Conservation (phyloP, 371 early-diverging fungal species). For the Circinella minor region DNA sequence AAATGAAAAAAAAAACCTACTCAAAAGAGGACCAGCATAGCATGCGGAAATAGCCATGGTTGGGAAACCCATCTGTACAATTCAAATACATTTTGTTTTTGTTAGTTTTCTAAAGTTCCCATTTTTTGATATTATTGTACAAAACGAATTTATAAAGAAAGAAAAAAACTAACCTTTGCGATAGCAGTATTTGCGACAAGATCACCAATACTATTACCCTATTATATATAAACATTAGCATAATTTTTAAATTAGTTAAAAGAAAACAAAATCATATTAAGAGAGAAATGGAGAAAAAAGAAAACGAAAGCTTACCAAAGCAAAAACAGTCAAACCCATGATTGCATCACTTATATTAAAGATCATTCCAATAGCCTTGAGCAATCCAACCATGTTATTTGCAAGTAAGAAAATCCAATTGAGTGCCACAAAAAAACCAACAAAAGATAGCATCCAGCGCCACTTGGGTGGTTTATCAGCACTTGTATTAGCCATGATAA, state of each 20-base stretch:
- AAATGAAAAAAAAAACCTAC: slow-evolving; percentile 39
- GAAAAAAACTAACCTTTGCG: slow-evolving; percentile 51
- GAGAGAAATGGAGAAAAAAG: neutral
- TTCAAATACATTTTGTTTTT: neutral
- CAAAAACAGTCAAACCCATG: slow-evolving; percentile 84
- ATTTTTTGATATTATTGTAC: too few relatives aligned
- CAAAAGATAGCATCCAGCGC: slow-evolving; percentile 58
- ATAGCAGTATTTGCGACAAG: slow-evolving; percentile 84
- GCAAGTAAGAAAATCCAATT: slow-evolving; percentile 84
- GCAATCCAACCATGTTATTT: slow-evolving; percentile 79
- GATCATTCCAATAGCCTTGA: slow-evolving; percentile 80
- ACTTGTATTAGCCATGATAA: slow-evolving; percentile 27
- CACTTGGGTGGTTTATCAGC: slow-evolving; percentile 39
- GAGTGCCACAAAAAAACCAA: slow-evolving; percentile 75
- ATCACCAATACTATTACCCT: slow-evolving; percentile 88
- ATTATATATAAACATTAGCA: slow-evolving; percentile 8
- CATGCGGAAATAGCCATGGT: slow-evolving; percentile 88
- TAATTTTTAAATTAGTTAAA: too few relatives aligned
- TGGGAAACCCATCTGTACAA: slow-evolving; percentile 73
- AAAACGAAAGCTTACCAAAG: slow-evolving; percentile 56
- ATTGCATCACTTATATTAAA: slow-evolving; percentile 82
- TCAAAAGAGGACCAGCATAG: slow-evolving; percentile 83
- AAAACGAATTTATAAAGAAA: too few relatives aligned
- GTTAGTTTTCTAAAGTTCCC: neutral
- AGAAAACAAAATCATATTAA: too few relatives aligned